Conservation (phyloP, 176 grass and related monocot genomes). For the Otatea glauca region DNA sequence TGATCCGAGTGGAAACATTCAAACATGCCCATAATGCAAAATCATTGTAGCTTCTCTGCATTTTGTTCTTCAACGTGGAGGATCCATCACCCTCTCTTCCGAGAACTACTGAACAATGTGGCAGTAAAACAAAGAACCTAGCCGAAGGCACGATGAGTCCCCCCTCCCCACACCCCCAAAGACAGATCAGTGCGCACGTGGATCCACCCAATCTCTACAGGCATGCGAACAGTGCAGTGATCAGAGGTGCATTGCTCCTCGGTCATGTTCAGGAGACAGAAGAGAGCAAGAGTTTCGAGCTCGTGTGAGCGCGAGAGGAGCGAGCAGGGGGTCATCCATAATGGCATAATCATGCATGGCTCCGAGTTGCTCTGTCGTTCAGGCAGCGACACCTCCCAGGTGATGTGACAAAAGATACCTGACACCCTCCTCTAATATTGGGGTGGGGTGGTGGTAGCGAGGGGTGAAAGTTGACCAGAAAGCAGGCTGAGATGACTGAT, state of each 20-base stretch:
- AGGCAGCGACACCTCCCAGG: slow-evolving; percentile 42
- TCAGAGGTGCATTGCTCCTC: background rate
- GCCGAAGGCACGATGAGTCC: background rate
- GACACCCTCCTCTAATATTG: background rate
- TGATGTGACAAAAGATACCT: slow-evolving; percentile 65
- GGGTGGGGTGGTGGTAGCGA: background rate
- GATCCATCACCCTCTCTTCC: background rate
- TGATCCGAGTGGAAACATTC: too few species aligned
- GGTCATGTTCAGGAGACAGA: background rate
- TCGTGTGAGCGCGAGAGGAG: background rate
- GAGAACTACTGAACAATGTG: background rate
- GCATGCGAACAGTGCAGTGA: slow-evolving; percentile 21
- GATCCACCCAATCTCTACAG: slow-evolving; percentile 33
- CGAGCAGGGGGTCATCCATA: background rate
- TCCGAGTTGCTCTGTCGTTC: background rate
- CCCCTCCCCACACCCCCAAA: background rate
- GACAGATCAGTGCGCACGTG: slow-evolving; percentile 29
- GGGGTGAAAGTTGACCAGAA: slow-evolving; percentile 55
- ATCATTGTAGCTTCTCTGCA: too few species aligned
- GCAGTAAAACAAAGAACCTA: too few species aligned
- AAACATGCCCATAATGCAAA: too few species aligned
- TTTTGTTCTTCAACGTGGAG: too few species aligned
- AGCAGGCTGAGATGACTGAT: slow-evolving; percentile 53
- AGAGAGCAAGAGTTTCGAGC: background rate
- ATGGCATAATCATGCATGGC: slow-evolving; percentile 12